These are phyloP conservation scores for Curvularia eragrostidis DNA, from an alignment of 2,329 filamentous ascomycete species.

Conservation along the genomic window DNA sequence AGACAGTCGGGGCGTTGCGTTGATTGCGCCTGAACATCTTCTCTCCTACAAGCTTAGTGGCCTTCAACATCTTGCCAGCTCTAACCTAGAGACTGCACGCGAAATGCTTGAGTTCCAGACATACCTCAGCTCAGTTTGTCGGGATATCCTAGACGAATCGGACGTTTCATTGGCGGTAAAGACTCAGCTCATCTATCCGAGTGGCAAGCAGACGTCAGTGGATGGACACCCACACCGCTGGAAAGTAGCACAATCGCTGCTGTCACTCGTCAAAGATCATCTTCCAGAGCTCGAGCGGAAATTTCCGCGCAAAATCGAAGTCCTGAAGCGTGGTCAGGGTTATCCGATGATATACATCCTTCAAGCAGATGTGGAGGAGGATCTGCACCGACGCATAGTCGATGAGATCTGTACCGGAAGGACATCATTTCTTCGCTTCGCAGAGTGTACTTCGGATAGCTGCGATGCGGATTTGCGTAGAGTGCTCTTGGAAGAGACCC, in stretches of 20 bases:
- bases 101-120: constrained; percentile 40
- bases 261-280: constrained; percentile 53
- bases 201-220: constrained; percentile 59
- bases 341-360: constrained; percentile 59
- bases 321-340: constrained; percentile 41
- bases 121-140: constrained; percentile 53
- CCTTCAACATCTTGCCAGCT: constrained; percentile 55
- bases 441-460: constrained; percentile 38
- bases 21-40: constrained; percentile 69
- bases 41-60: constrained; percentile 69
- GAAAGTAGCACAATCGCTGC: constrained; percentile 60
- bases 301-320: constrained; percentile 54
- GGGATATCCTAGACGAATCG: constrained; percentile 70
- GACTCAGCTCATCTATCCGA: constrained; percentile 69
- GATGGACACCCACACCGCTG: constrained; percentile 64
- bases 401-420: constrained; percentile 21
- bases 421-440: constrained; percentile 42
- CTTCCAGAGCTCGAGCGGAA: constrained; percentile 35
- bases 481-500: constrained; percentile 58
- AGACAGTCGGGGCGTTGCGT: constrained; percentile 59
- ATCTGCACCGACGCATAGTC: constrained; percentile 22
- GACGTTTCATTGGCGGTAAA: constrained; percentile 66
- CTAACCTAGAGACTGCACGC: constrained; percentile 24
- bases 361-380: constrained; percentile 67
- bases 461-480: constrained; percentile 52